Percentiles rank a stretch among this genome's conserved stretches.
Evolutionary conservation across 106 monocot genomes (phyloP).

Genomic region (Amphibolis antarctica): DNA sequence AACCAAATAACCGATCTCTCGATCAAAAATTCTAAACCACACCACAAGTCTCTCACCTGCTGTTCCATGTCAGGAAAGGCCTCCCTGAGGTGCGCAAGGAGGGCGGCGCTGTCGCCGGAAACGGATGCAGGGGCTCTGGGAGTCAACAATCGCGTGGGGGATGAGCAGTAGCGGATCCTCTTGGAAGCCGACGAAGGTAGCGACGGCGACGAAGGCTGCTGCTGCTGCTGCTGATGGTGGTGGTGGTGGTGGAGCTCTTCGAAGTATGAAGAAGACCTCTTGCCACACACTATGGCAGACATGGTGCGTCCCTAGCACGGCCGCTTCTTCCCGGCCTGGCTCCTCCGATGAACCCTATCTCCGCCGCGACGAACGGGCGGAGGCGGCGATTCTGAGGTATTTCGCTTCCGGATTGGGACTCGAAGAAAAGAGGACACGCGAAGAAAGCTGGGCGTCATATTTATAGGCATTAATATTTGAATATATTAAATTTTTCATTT

Average conservation of each 20-base stretch:
- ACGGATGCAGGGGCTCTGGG: not conserved
- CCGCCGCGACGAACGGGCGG: no score
- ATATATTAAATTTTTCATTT: no score
- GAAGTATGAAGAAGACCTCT: conserved; percentile 27
- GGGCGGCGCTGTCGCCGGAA: not conserved
- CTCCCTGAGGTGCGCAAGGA: conserved; percentile 13
- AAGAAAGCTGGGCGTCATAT: no score
- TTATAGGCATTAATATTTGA: no score
- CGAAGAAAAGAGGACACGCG: no score
- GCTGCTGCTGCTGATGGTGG: no score
- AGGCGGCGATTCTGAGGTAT: no score
- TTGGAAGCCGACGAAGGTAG: conserved; percentile 13
- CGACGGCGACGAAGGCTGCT: conserved; percentile 1
- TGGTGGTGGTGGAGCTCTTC: conserved; percentile 19
- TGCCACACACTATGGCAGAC: conserved; percentile 29
- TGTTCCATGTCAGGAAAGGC: conserved; percentile 24
- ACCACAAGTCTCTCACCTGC: conserved; percentile 3
- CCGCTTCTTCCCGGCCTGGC: no score
- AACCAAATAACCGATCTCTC: not conserved
- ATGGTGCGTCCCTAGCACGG: conserved; percentile 9
- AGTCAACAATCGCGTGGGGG: conserved; percentile 3
- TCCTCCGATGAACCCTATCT: no score
- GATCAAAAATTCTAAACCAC: not conserved
- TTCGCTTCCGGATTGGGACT: no score
- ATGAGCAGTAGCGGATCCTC: conserved; percentile 14